Conservation (phyloP, 345 rosid species). For the Murraya koenigii region DNA sequence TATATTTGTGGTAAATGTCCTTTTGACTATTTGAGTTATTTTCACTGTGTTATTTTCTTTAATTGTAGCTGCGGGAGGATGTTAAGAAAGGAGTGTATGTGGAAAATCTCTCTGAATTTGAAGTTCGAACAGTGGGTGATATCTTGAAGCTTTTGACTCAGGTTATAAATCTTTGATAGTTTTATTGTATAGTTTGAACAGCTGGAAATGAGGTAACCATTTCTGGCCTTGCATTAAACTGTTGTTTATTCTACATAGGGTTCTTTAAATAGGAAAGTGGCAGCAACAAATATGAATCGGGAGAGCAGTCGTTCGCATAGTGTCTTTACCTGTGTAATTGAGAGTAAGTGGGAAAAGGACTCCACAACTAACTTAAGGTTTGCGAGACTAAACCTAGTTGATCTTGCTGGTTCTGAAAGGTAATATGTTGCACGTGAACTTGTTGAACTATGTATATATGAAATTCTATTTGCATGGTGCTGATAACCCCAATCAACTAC, state of each 20-base stretch:
- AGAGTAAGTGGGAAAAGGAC: conserved; percentile 95
- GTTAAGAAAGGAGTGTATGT: conserved; percentile 78
- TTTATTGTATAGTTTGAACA: neutral
- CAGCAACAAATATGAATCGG: conserved; percentile 93
- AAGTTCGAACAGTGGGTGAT: conserved; percentile 77
- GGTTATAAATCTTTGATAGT: conserved; percentile 41
- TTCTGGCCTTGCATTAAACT: conserved; percentile 11
- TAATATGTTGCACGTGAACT: conserved; percentile 21
- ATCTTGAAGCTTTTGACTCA: conserved; percentile 74
- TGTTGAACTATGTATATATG: conserved; percentile 7
- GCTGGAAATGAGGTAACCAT: neutral
- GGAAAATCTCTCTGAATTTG: conserved; percentile 90
- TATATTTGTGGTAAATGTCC: neutral
- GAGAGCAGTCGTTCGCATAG: conserved; percentile 97
- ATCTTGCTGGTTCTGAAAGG: conserved; percentile 98
- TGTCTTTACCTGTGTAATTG: conserved; percentile 89
- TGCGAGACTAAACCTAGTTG: conserved; percentile 90
- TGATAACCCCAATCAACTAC: conserved; percentile 11
- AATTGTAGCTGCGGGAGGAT: conserved; percentile 83
- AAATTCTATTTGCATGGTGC: conserved; percentile 10
- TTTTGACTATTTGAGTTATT: conserved; percentile 9
- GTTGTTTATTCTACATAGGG: conserved; percentile 44
- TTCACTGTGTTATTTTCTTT: conserved; percentile 11
- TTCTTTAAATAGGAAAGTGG: conserved; percentile 84
- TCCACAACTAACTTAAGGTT: conserved; percentile 80